Percentiles rank a stretch among this genome's conserved stretches.
These are phyloP conservation scores for Penicillium verrucosum DNA, from an alignment of 2,329 filamentous ascomycete genomes.

Conservation along the genomic window DNA sequence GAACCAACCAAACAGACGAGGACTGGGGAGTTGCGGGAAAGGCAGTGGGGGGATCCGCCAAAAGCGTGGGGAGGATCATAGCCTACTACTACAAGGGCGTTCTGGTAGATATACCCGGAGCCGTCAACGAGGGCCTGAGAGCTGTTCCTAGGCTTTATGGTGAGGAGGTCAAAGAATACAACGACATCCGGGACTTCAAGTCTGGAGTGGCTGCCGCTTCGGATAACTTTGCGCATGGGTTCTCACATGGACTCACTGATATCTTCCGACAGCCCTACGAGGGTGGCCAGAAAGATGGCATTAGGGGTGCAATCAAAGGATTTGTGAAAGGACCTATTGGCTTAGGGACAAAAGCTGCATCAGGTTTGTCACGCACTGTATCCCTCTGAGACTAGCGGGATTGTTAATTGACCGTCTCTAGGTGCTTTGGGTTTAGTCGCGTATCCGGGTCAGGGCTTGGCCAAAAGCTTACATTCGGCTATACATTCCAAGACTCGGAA, in stretches of 20 bases:
- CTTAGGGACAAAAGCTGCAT: slow-evolving; percentile 7
- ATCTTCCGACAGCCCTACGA: slow-evolving; percentile 31
- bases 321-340: slow-evolving; percentile 32
- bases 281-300: slow-evolving; percentile 33
- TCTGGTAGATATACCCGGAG: slow-evolving; percentile 38
- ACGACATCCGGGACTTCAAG: slow-evolving; percentile 33
- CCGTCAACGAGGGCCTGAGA: slow-evolving; percentile 36
- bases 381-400: too few relatives aligned
- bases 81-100: slow-evolving; percentile 32
- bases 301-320: slow-evolving; percentile 33
- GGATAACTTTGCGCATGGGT: slow-evolving; percentile 32
- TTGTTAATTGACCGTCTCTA: slow-evolving; percentile 1
- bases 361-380: background rate
- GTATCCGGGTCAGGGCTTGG: slow-evolving; percentile 34
- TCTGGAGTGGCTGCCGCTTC: slow-evolving; percentile 33
- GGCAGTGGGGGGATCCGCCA: slow-evolving; percentile 18
- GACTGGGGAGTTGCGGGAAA: background rate
- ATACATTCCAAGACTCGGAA: slow-evolving; percentile 27
- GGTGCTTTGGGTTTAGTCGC: slow-evolving; percentile 30
- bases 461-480: slow-evolving; percentile 31
- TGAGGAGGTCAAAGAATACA: slow-evolving; percentile 33
- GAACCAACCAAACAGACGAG: background rate
- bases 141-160: slow-evolving; percentile 38
- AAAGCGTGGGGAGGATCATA: slow-evolving; percentile 27
- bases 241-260: slow-evolving; percentile 34